phyloP scores from a whole-genome alignment of 1,139 yeast genomes.

The Geotrichum armillariae region DNA sequence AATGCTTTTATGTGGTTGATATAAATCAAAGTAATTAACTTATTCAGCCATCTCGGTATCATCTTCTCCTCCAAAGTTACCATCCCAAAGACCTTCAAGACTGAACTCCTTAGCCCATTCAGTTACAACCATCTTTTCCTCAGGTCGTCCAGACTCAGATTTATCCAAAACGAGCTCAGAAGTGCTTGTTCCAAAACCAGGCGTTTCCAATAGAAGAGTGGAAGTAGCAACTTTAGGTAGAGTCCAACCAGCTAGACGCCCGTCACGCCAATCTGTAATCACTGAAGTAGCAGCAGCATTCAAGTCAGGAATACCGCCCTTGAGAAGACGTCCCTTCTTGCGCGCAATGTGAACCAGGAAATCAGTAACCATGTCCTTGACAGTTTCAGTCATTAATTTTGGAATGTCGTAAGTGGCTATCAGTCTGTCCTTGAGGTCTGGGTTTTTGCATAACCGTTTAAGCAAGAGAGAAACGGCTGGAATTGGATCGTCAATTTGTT shows the following conservation, averaged over 20 bases:
- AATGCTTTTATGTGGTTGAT: background rate
- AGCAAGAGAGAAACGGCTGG: slow-evolving; percentile 78
- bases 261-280: slow-evolving; percentile 96
- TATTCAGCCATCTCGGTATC: slow-evolving; percentile 22
- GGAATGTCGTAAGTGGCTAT: slow-evolving; percentile 76
- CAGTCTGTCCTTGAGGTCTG: slow-evolving; percentile 74
- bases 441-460: slow-evolving; percentile 58
- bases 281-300: slow-evolving; percentile 82
- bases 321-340: slow-evolving; percentile 86
- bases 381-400: slow-evolving; percentile 58
- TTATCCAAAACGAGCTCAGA: slow-evolving; percentile 27
- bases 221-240: slow-evolving; percentile 54
- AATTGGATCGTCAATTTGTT: slow-evolving; percentile 79
- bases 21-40: background rate
- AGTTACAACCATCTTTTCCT: slow-evolving; percentile 79
- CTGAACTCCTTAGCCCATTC: slow-evolving; percentile 95
- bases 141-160: slow-evolving; percentile 34
- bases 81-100: slow-evolving; percentile 64
- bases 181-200: slow-evolving; percentile 40
- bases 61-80: slow-evolving; percentile 26
- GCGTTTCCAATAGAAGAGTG: slow-evolving; percentile 28
- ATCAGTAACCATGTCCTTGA: slow-evolving; percentile 53
- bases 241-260: slow-evolving; percentile 90
- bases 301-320: slow-evolving; percentile 90
- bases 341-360: slow-evolving; percentile 92